Percentiles rank a stretch among this genome's conserved stretches.
Conservation (phyloP, 2,329 filamentous ascomycete genomes). For the Colletotrichum siamense region DNA sequence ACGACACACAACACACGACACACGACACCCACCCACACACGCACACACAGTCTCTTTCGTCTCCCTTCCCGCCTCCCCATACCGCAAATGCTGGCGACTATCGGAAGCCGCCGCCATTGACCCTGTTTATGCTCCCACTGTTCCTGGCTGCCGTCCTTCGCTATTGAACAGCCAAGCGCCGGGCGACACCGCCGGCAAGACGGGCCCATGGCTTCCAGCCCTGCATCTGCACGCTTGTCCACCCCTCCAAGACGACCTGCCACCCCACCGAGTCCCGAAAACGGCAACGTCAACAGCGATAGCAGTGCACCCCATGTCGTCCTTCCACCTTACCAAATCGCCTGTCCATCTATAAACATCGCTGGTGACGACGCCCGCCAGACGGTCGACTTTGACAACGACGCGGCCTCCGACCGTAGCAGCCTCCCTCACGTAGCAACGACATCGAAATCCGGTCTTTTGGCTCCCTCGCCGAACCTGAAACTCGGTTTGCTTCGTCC, state of each 20-base stretch:
- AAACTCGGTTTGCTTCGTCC: slow-evolving; percentile 24
- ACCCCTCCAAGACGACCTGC: slow-evolving; percentile 63
- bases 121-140: not conserved
- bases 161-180: not conserved
- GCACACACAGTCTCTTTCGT: not conserved
- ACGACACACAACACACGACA: not conserved
- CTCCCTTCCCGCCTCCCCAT: not conserved
- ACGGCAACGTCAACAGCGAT: slow-evolving; percentile 1
- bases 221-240: slow-evolving; percentile 28
- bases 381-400: not conserved
- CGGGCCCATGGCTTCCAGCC: slow-evolving; percentile 60
- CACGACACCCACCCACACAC: not conserved
- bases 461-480: not conserved
- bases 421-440: not conserved
- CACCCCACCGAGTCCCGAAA: slow-evolving; percentile 60
- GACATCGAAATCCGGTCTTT: slow-evolving; percentile 24
- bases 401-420: not conserved
- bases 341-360: slow-evolving; percentile 11
- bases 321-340: not conserved
- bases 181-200: not conserved
- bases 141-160: not conserved
- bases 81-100: slow-evolving; percentile 2
- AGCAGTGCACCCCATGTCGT: slow-evolving; percentile 9
- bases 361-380: not conserved
- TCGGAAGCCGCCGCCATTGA: slow-evolving; percentile 1